Conservation (phyloP, 495 filamentous ascomycete genomes). For the Penicillium dipodomyicola region DNA sequence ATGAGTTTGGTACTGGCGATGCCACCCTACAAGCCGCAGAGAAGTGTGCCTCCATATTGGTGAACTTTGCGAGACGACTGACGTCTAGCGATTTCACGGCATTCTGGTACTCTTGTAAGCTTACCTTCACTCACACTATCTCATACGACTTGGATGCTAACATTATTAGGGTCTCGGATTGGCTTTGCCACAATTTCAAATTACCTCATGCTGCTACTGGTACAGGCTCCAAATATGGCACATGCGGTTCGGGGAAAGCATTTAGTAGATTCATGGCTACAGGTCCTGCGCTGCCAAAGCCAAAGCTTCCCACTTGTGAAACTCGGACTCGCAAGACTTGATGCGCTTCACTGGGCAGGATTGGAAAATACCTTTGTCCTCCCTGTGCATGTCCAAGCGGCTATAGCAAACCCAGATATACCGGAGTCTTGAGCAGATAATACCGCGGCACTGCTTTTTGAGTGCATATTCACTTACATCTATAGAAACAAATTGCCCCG, state of each 20-base stretch:
- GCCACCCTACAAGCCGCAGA: slow-evolving; percentile 35
- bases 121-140: neutral
- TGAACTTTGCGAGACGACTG: slow-evolving; percentile 33
- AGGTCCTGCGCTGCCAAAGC: slow-evolving; percentile 32
- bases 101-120: slow-evolving; percentile 43
- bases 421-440: neutral
- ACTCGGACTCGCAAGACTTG: slow-evolving; percentile 32
- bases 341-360: slow-evolving; percentile 32
- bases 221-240: slow-evolving; percentile 35
- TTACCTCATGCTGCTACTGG: slow-evolving; percentile 34
- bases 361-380: slow-evolving; percentile 29
- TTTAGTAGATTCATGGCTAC: slow-evolving; percentile 36
- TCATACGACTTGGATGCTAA: neutral
- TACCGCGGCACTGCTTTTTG: neutral
- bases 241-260: slow-evolving; percentile 32
- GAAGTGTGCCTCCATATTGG: slow-evolving; percentile 34
- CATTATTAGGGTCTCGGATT: slow-evolving; percentile 34
- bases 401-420: slow-evolving; percentile 9
- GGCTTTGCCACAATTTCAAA: slow-evolving; percentile 40
- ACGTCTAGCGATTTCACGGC: slow-evolving; percentile 31
- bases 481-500: neutral
- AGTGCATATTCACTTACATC: neutral
- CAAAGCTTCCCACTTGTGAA: slow-evolving; percentile 33
- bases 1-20: slow-evolving; percentile 28
- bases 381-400: slow-evolving; percentile 30